phyloP scores from a whole-genome alignment of 257 asterid genomes.

The Datura wrightii region DNA sequence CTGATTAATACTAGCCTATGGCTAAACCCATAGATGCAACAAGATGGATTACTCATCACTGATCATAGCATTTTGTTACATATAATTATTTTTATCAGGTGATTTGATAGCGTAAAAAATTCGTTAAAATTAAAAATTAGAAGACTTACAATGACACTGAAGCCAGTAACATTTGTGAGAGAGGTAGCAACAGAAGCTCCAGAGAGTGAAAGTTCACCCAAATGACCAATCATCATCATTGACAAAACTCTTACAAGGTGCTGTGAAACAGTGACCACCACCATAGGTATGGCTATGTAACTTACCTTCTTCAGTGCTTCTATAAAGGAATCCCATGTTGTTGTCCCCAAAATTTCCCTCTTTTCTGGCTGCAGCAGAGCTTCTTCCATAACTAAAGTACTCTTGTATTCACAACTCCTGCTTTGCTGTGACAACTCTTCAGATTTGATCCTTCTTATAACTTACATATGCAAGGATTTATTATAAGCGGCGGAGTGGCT shows the following conservation, averaged over 20 bases:
- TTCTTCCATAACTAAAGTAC: constrained; percentile 37
- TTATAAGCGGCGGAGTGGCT: too few species aligned
- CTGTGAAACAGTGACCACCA: constrained; percentile 47
- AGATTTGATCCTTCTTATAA: too few species aligned
- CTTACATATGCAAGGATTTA: too few species aligned
- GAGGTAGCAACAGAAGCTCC: constrained; percentile 53
- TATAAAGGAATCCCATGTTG: constrained; percentile 31
- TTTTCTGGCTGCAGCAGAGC: constrained; percentile 16
- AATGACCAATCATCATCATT: constrained; percentile 55
- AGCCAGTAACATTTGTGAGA: constrained; percentile 51
- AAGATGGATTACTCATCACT: too few species aligned
- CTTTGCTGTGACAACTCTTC: too few species aligned
- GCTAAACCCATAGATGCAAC: too few species aligned
- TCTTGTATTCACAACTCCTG: not conserved
- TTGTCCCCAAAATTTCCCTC: not conserved
- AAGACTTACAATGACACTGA: constrained; percentile 46
- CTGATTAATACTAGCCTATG: too few species aligned
- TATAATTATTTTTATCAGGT: too few species aligned
- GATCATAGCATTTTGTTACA: too few species aligned
- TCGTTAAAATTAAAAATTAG: not conserved
- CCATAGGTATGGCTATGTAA: constrained; percentile 45
- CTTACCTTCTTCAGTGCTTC: constrained; percentile 41
- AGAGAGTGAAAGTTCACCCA: constrained; percentile 46
- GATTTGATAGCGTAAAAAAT: not conserved
- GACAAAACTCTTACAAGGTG: constrained; percentile 42